Evolutionary conservation across 495 filamentous ascomycete genomes (phyloP).

Genomic region (Venustampulla echinocandica): DNA sequence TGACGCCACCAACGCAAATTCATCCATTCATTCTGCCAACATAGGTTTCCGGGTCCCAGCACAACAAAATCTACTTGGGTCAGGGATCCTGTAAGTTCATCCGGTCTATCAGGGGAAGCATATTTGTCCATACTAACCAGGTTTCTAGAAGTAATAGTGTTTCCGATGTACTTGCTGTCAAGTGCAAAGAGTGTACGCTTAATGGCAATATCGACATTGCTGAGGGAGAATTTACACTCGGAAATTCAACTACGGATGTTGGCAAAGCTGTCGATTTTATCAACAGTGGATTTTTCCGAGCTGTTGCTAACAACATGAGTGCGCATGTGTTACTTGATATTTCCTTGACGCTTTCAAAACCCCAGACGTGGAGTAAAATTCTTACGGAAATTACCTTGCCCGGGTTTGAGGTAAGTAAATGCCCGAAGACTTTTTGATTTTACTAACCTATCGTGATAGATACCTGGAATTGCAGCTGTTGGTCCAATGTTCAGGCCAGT

Average conservation of each 20-base stretch:
- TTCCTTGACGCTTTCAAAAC: background rate
- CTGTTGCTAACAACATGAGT: background rate
- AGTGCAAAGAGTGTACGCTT: conserved; percentile 3
- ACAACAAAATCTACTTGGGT: background rate
- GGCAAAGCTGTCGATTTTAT: conserved; percentile 2
- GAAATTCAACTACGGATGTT: background rate
- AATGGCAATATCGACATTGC: background rate
- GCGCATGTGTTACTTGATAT: conserved; percentile 3
- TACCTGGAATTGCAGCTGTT: conserved; percentile 1
- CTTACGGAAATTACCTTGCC: background rate
- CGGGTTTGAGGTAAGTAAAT: conserved; percentile 1
- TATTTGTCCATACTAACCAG: too few species aligned
- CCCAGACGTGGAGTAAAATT: background rate
- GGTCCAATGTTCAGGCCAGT: background rate
- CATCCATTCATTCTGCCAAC: background rate
- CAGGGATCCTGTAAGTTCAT: background rate
- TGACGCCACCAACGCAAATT: background rate
- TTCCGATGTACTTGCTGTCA: too few species aligned
- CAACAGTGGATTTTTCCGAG: conserved; percentile 2
- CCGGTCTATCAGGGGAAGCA: too few species aligned
- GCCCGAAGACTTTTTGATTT: background rate
- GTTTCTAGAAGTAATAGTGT: too few species aligned
- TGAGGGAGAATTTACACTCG: conserved; percentile 1
- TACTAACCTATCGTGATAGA: background rate
- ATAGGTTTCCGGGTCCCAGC: too few species aligned